Conservation (phyloP, 1,284 basidiomycete genomes). For the Leucoagaricus sp. region DNA sequence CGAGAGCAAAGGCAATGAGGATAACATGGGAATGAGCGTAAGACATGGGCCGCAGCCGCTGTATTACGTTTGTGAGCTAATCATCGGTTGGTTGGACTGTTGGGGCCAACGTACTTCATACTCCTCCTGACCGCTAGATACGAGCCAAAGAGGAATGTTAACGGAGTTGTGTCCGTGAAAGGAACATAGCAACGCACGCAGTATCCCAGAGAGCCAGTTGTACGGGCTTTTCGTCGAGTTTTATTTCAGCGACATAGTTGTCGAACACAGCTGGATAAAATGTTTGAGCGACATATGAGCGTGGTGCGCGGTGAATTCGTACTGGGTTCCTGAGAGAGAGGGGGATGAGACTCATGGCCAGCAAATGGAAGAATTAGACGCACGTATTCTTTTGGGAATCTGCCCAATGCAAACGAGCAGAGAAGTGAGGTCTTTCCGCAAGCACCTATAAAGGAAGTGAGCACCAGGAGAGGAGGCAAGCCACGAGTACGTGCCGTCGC, state of each 20-base stretch:
- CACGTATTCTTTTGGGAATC: conserved; percentile 97
- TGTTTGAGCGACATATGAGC: conserved; percentile 10
- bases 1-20: conserved; percentile 95
- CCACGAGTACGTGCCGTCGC: conserved; percentile 71
- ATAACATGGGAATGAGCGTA: conserved; percentile 99
- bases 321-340: conserved; percentile 56
- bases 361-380: conserved; percentile 32
- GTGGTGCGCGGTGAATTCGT: conserved; percentile 24
- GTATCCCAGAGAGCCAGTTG: conserved; percentile 98
- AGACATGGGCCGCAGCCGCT: conserved; percentile 92
- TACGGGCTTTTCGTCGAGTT: conserved; percentile 95
- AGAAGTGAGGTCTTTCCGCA: conserved; percentile 85
- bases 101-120: conserved; percentile 67
- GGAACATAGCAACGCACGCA: conserved; percentile 63
- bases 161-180: conserved; percentile 16
- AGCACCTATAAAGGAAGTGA: conserved; percentile 47
- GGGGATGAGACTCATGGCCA: conserved; percentile 13
- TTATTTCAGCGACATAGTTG: conserved; percentile 98
- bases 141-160: conserved; percentile 15
- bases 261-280: conserved; percentile 83
- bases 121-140: conserved; percentile 83
- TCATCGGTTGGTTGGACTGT: conserved; percentile 9
- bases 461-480: conserved; percentile 27
- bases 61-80: conserved; percentile 13
- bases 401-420: conserved; percentile 91